These are phyloP conservation scores for Gastrolobium bilobum DNA, from an alignment of 306 rosid genomes.

Conservation along the genomic window DNA sequence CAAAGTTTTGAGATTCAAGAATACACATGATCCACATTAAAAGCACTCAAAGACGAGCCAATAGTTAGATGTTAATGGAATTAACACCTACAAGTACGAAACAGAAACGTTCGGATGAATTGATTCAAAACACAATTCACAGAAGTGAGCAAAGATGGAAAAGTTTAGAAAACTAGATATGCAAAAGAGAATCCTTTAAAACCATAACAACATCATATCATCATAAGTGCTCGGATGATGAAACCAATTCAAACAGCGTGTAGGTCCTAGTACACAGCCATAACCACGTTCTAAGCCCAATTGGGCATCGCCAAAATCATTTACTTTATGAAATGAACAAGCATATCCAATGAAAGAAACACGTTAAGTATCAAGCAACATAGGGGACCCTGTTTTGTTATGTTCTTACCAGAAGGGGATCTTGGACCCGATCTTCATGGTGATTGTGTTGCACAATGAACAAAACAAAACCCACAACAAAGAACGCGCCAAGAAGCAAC, in stretches of 20 bases:
- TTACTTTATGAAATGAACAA: background rate
- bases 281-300: conserved; percentile 10
- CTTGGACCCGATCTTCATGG: conserved; percentile 71
- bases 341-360: conserved; percentile 6
- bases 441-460: conserved; percentile 79
- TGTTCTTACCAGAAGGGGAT: conserved; percentile 61
- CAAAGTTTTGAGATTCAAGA: background rate
- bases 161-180: background rate
- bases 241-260: too few species aligned
- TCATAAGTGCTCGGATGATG: too few species aligned
- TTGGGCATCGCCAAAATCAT: background rate
- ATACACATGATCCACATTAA: conserved; percentile 31
- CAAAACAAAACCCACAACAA: conserved; percentile 71
- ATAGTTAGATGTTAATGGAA: background rate
- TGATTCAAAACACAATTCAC: background rate
- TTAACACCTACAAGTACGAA: background rate
- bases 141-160: background rate
- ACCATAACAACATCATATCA: background rate
- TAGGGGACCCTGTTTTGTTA: background rate
- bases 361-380: background rate
- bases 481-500: conserved; percentile 76
- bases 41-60: conserved; percentile 14
- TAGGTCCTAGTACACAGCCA: too few species aligned
- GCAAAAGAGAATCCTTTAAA: too few species aligned
- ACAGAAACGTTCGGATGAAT: conserved; percentile 2